Percentiles rank a stretch among this genome's conserved stretches.
These are phyloP conservation scores for Sclerotinia glacialis DNA, from an alignment of 2,329 filamentous ascomycete genomes.

Conservation along the genomic window DNA sequence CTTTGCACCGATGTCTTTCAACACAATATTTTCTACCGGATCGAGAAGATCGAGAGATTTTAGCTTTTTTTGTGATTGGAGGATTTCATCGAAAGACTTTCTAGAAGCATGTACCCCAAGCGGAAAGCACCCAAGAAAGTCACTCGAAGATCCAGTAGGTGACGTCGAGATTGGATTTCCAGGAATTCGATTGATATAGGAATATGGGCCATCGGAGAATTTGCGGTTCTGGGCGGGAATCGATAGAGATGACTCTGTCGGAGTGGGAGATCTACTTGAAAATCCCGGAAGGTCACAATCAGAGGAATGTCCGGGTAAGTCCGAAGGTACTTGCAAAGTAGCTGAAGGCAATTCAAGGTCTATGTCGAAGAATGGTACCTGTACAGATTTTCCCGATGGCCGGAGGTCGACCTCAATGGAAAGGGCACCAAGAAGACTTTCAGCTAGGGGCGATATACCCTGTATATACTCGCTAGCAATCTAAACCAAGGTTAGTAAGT, in stretches of 20 bases:
- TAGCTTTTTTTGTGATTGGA: constrained; percentile 43
- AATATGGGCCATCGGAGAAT: constrained; percentile 20
- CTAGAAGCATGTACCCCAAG: constrained; percentile 44
- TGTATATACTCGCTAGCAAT: constrained; percentile 17
- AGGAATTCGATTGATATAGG: constrained; percentile 2
- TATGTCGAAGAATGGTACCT: neutral
- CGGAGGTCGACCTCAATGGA: constrained; percentile 17
- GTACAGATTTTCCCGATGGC: neutral
- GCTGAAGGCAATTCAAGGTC: neutral
- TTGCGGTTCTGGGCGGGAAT: neutral
- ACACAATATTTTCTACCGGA: constrained; percentile 4
- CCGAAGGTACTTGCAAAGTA: neutral
- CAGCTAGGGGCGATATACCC: neutral
- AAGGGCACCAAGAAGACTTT: constrained; percentile 12
- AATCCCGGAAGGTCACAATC: constrained; percentile 1
- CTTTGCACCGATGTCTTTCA: constrained; percentile 15
- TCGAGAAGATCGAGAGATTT: constrained; percentile 21
- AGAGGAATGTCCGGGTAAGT: neutral
- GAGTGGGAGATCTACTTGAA: constrained; percentile 17
- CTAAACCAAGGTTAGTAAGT: constrained; percentile 4
- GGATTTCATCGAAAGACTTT: constrained; percentile 45
- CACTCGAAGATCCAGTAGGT: constrained; percentile 41
- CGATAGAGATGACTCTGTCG: constrained; percentile 11
- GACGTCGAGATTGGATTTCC: constrained; percentile 42
- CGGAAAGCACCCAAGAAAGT: constrained; percentile 47